Percentiles rank a stretch among this genome's conserved stretches.
phyloP scores from a whole-genome alignment of 768 basidiomycete species.

The Tylopilus sp. region DNA sequence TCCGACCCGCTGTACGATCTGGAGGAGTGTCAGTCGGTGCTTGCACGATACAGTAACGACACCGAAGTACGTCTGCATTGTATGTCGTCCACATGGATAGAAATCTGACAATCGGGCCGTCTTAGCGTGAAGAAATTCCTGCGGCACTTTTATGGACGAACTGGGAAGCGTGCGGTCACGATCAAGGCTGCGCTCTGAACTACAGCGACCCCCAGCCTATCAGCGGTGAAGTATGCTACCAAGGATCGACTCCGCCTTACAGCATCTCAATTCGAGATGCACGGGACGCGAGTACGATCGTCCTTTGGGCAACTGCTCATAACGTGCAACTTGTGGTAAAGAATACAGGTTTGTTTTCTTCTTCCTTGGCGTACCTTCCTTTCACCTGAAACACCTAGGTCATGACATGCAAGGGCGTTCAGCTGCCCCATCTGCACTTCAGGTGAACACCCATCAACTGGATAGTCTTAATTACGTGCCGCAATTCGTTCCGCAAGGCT shows the following conservation, averaged over 20 bases:
- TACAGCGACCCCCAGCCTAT: slow-evolving; percentile 16
- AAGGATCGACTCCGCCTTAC: slow-evolving; percentile 21
- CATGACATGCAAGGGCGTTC: slow-evolving; percentile 24
- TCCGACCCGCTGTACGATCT: slow-evolving; percentile 16
- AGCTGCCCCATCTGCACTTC: slow-evolving; percentile 21
- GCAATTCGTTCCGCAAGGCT: slow-evolving; percentile 20
- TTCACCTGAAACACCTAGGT: slow-evolving; percentile 7
- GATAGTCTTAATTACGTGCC: slow-evolving; percentile 10
- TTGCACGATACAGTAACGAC: slow-evolving; percentile 13
- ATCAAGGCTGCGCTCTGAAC: slow-evolving; percentile 17
- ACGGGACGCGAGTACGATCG: too few relatives aligned
- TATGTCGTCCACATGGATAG: not conserved
- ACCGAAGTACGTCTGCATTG: slow-evolving; percentile 5
- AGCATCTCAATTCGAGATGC: slow-evolving; percentile 1
- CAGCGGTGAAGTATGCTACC: slow-evolving; percentile 8
- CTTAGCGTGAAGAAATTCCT: slow-evolving; percentile 18
- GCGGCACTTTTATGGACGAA: slow-evolving; percentile 22
- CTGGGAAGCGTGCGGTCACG: slow-evolving; percentile 20
- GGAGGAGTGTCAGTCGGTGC: slow-evolving; percentile 13
- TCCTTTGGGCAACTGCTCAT: too few relatives aligned
- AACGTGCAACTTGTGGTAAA: not conserved
- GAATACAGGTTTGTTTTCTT: slow-evolving; percentile 1
- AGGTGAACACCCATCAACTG: slow-evolving; percentile 21
- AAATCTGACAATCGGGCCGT: not conserved
- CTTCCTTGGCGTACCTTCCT: not conserved